These are phyloP conservation scores for Calonectria naviculata DNA, from an alignment of 2,329 filamentous ascomycete species.

Conservation along the genomic window DNA sequence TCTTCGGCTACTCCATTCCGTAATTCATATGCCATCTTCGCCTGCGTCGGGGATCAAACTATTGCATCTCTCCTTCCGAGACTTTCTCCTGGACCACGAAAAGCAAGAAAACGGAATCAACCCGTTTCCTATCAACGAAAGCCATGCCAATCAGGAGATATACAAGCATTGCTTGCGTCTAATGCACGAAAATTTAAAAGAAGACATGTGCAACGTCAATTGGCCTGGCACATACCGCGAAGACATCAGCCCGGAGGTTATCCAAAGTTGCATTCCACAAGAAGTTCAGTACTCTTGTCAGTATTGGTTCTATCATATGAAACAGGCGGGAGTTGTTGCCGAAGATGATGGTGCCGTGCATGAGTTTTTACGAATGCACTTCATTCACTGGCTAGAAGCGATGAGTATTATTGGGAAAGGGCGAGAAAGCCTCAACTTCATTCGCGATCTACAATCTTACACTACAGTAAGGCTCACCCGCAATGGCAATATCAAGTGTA, in stretches of 20 bases:
- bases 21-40: not conserved
- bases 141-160: not conserved
- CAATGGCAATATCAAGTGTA: too few relatives aligned
- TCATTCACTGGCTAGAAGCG: not conserved
- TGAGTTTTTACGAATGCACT: not conserved
- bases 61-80: constrained; percentile 47
- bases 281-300: not conserved
- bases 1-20: constrained; percentile 32
- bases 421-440: not conserved
- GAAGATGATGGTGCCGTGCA: not conserved
- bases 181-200: not conserved
- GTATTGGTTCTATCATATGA: not conserved
- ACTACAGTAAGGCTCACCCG: not conserved
- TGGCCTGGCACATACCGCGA: not conserved
- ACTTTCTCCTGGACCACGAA: constrained; percentile 48
- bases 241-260: not conserved
- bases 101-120: constrained; percentile 31
- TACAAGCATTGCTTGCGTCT: not conserved
- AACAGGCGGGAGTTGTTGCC: not conserved
- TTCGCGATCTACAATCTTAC: not conserved
- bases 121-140: constrained; percentile 44
- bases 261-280: not conserved
- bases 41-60: not conserved
- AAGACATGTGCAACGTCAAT: not conserved
- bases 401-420: not conserved